A percentile compares a stretch with the other conserved stretches of the same genome.
These are phyloP conservation scores for Russula abietina DNA, from an alignment of 768 basidiomycete genomes.

Conservation along the genomic window DNA sequence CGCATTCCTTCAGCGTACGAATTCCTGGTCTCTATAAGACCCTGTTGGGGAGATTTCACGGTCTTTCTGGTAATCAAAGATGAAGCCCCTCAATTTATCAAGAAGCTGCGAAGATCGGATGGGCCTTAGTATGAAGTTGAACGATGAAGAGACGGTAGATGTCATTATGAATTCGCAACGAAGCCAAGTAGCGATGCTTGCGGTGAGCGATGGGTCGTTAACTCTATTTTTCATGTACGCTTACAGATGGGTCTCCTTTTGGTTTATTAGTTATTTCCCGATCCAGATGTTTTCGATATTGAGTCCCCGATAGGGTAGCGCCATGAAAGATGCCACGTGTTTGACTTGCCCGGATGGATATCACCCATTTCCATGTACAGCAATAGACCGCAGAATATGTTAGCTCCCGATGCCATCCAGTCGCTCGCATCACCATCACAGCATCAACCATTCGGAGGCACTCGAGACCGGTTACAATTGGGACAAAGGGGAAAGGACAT, in stretches of 20 bases:
- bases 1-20: neutral
- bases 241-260: neutral
- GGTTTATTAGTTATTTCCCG: neutral
- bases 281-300: too few species aligned
- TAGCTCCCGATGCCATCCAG: too few species aligned
- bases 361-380: too few species aligned
- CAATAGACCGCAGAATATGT: too few species aligned
- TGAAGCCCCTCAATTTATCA: conserved; percentile 58
- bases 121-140: conserved; percentile 55
- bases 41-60: conserved; percentile 89
- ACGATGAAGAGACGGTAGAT: conserved; percentile 52
- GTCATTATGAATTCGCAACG: conserved; percentile 80
- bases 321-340: too few species aligned
- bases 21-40: conserved; percentile 41
- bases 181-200: conserved; percentile 78
- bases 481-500: too few species aligned
- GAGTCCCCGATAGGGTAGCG: too few species aligned
- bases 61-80: conserved; percentile 66
- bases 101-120: conserved; percentile 53
- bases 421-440: too few species aligned
- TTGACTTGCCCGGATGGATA: too few species aligned
- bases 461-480: too few species aligned
- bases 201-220: conserved; percentile 41
- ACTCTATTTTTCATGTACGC: neutral
- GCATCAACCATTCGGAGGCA: too few species aligned